Base-by-base conservation (phyloP, 345 rosid genomes). In the Odontarrhena argentea region DNA sequence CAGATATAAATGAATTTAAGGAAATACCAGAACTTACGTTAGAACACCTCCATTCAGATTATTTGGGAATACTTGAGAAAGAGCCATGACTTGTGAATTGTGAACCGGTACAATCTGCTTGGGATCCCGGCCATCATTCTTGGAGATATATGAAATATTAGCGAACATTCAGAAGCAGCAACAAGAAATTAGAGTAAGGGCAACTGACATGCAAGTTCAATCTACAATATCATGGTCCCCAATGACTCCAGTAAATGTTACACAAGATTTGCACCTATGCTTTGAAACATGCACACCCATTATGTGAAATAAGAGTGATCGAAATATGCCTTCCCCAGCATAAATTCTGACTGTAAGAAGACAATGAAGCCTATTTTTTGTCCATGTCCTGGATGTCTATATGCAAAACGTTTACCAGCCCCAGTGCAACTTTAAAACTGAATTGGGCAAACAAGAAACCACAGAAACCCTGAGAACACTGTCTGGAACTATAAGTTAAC, bases 11-110 rank as follows among this genome's bases (percentile, higher is more conserved):
- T 71, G 18, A 30, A 51, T 13, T 32, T 41, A 72, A 30, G 9
- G 24, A 63, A 70, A 60, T 36, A 66, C 32, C 3, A 13, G 22
- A 76, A 78, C 98, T 86, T 85, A 95, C 99, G 87, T 86, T 61
- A 85, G 77, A 53, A 79, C 30, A 48, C 78, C 73, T 65, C 97
- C 98, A 79, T 82, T 89, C 48, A 76, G 80, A 81, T 85, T 91
- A 85, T 81, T 92, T 8, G 94, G 96, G 76, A 81, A 86, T 74
- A 78, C 88, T 87, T 87, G 97, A 71, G 92, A 83, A 52, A 94
- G 86, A 68, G 99, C 89, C 73, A 74, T 70, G 65, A 73, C 74
- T 70, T 86, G 91, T 76, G 99, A 95, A 83, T 78, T 81, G 84
- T 95, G 99, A 55, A 78, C 83, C 41, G 82, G 72, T 51, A 79